Conservation (phyloP, 1,284 basidiomycete species). For the Cystobasidiaceae sp. region DNA sequence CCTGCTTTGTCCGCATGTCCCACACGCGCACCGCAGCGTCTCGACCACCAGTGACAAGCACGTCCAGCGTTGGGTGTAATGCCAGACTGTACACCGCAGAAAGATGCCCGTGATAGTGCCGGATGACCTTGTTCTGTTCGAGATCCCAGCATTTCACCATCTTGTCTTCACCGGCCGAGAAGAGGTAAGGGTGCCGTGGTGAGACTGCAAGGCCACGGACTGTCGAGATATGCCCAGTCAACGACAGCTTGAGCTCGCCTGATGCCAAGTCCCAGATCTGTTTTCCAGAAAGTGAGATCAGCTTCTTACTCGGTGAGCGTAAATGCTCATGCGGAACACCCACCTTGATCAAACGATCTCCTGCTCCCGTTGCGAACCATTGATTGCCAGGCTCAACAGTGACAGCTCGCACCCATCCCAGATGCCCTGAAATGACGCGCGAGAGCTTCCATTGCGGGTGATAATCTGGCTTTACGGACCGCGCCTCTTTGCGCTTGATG, state of each 20-base stretch:
- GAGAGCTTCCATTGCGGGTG: constrained; percentile 95
- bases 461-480: constrained; percentile 87
- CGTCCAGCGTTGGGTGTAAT: constrained; percentile 90
- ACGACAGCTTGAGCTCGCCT: constrained; percentile 86
- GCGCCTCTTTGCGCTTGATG: constrained; percentile 79
- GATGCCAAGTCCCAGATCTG: constrained; percentile 95
- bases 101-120: constrained; percentile 95
- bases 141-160: constrained; percentile 99
- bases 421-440: constrained; percentile 93
- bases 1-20: constrained; percentile 98
- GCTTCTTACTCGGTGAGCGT: no score
- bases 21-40: constrained; percentile 91
- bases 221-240: constrained; percentile 97
- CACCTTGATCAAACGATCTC: constrained; percentile 89
- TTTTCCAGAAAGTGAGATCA: no score
- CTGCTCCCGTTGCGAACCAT: constrained; percentile 98
- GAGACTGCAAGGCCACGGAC: constrained; percentile 92
- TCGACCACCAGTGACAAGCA: constrained; percentile 88
- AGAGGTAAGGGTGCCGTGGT: constrained; percentile 88
- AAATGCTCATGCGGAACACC: no score
- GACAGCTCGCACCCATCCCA: constrained; percentile 96
- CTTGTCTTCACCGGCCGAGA: constrained; percentile 98
- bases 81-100: constrained; percentile 87
- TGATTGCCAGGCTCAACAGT: constrained; percentile 96
- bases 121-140: constrained; percentile 93